A percentile compares a stretch with the other conserved stretches of the same genome.
These are phyloP conservation scores for Populus tremula DNA, from an alignment of 345 rosid genomes.

Conservation along the genomic window DNA sequence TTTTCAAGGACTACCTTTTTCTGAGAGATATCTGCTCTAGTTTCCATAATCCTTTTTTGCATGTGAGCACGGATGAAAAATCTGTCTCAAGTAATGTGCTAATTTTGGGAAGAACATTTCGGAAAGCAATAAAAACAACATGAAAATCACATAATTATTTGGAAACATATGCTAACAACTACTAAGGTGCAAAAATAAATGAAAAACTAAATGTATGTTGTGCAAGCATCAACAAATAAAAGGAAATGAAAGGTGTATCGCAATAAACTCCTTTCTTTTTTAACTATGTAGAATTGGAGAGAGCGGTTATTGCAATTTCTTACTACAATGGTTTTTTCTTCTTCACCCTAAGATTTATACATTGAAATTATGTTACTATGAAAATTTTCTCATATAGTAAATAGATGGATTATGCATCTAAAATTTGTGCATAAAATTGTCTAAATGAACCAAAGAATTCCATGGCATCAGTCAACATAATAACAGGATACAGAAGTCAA, in stretches of 20 bases:
- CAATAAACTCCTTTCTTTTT: background rate
- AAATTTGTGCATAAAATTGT: background rate
- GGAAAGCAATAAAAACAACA: no score
- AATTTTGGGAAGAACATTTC: no score
- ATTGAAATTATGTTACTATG: background rate
- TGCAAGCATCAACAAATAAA: no score
- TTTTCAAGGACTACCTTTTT: background rate
- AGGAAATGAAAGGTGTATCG: background rate
- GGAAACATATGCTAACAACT: no score
- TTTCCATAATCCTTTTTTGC: no score
- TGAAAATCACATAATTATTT: no score
- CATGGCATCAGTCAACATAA: background rate
- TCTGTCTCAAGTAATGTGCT: no score
- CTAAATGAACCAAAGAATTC: background rate
- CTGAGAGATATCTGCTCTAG: background rate
- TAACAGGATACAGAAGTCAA: background rate
- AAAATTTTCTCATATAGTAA: background rate
- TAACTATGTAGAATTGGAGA: background rate
- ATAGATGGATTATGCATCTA: background rate
- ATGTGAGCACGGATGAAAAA: no score
- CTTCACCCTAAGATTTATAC: background rate
- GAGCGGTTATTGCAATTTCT: background rate
- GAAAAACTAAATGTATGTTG: no score
- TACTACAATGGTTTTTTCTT: background rate
- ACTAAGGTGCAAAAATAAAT: no score